These are phyloP conservation scores for Penicillium sp. DNA, from an alignment of 2,329 filamentous ascomycete genomes.

Conservation along the genomic window DNA sequence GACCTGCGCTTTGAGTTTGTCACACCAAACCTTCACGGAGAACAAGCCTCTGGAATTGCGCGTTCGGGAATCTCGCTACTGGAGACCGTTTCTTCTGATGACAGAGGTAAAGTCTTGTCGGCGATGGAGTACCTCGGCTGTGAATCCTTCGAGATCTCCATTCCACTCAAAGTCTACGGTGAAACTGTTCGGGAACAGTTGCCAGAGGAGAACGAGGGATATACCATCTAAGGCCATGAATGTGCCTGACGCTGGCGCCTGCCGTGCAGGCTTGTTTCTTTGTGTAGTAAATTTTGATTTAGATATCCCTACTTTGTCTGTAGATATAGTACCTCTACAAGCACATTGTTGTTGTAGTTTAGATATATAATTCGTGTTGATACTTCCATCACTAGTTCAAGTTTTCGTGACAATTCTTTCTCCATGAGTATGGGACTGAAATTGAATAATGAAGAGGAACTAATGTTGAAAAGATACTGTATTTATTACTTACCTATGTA, in stretches of 20 bases:
- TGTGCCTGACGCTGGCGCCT: constrained; percentile 4
- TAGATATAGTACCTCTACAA: constrained; percentile 11
- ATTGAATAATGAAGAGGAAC: no score
- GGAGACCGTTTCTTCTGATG: constrained; percentile 78
- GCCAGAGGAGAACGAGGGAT: constrained; percentile 46
- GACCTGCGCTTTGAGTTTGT: constrained; percentile 91
- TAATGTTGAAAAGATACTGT: no score
- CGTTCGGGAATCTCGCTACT: constrained; percentile 61
- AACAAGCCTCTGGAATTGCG: constrained; percentile 34
- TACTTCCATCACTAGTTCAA: not conserved
- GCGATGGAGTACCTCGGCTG: constrained; percentile 78
- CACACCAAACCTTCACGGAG: constrained; percentile 62
- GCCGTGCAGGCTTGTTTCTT: constrained; percentile 10
- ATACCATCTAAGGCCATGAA: constrained; percentile 38
- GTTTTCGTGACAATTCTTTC: no score
- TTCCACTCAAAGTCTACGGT: constrained; percentile 80
- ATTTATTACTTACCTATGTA: no score
- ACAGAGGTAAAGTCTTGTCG: constrained; percentile 76
- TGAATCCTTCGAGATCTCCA: constrained; percentile 88
- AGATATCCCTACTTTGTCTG: constrained; percentile 19
- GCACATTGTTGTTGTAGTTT: not conserved
- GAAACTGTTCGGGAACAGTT: constrained; percentile 53
- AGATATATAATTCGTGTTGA: constrained; percentile 2
- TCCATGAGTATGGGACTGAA: no score
- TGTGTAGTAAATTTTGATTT: constrained; percentile 15